These are phyloP conservation scores for Phytophthora aleatoria DNA, from an alignment of 352 stramenopile genomes.

Conservation along the genomic window DNA sequence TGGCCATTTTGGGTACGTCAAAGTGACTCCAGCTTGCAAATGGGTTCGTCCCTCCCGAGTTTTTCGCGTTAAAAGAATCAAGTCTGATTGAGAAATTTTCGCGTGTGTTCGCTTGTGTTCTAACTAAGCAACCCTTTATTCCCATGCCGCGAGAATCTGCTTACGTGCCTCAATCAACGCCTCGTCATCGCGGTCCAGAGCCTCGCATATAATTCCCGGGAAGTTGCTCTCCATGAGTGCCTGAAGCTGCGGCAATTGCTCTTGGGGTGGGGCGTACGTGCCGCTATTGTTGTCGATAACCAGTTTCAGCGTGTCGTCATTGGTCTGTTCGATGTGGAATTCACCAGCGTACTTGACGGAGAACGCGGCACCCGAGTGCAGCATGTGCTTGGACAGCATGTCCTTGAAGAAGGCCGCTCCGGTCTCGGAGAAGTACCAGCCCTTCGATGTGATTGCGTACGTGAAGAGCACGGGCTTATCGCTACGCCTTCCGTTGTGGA, in stretches of 20 bases:
- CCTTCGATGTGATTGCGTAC: slow-evolving; percentile 44
- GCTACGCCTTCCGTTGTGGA: slow-evolving; percentile 32
- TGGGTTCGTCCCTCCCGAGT: background rate
- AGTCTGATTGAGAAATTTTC: background rate
- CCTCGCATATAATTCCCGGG: slow-evolving; percentile 29
- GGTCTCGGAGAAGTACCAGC: slow-evolving; percentile 53
- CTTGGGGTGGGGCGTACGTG: slow-evolving; percentile 35
- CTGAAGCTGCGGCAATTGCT: slow-evolving; percentile 28
- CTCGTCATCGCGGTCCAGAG: slow-evolving; percentile 23
- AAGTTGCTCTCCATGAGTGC: slow-evolving; percentile 41
- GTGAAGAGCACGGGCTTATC: slow-evolving; percentile 47
- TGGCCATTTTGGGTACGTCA: background rate
- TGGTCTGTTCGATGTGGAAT: slow-evolving; percentile 27
- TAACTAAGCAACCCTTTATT: slow-evolving; percentile 9
- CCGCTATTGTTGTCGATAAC: slow-evolving; percentile 46
- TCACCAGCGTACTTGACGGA: slow-evolving; percentile 42
- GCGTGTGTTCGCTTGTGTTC: background rate
- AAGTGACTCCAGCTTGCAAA: background rate
- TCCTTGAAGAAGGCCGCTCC: slow-evolving; percentile 50
- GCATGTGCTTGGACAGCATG: slow-evolving; percentile 54
- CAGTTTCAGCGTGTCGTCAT: slow-evolving; percentile 18
- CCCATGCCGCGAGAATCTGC: slow-evolving; percentile 33
- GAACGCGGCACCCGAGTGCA: slow-evolving; percentile 44
- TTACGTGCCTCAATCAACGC: slow-evolving; percentile 22
- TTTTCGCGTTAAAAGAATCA: background rate